Percentiles rank a stretch among this genome's conserved stretches.
Evolutionary conservation across 257 asterid species (phyloP).

Genomic region (Parsonsia alboflavescens): DNA sequence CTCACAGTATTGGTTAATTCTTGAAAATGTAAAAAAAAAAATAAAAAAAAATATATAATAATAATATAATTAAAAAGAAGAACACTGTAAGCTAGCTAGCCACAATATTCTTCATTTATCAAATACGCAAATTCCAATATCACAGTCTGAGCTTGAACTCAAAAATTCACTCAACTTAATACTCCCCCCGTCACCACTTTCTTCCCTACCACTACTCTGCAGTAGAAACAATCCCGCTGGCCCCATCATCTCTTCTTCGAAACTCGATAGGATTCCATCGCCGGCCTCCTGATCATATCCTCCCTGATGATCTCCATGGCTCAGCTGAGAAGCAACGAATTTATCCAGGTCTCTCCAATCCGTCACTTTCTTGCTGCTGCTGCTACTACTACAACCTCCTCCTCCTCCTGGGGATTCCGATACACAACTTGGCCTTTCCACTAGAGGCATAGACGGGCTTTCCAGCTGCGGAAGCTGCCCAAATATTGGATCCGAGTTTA

Average conservation of each 20-base stretch:
- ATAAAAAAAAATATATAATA: background rate
- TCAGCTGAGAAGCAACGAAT: constrained; percentile 70
- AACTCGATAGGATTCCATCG: constrained; percentile 13
- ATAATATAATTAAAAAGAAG: background rate
- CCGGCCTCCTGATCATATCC: background rate
- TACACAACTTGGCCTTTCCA: constrained; percentile 28
- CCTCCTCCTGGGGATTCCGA: constrained; percentile 13
- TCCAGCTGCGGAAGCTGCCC: constrained; percentile 56
- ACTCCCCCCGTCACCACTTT: constrained; percentile 9
- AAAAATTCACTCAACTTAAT: constrained; percentile 35
- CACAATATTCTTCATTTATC: constrained; percentile 26
- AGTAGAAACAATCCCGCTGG: constrained; percentile 44
- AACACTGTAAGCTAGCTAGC: background rate
- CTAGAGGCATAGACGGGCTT: constrained; percentile 37
- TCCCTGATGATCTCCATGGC: constrained; percentile 37
- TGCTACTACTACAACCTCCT: background rate
- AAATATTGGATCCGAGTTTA: constrained; percentile 35
- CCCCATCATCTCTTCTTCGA: constrained; percentile 20
- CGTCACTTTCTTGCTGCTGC: constrained; percentile 30
- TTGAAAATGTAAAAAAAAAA: background rate
- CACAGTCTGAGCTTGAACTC: constrained; percentile 39
- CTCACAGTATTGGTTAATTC: background rate
- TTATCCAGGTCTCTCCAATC: constrained; percentile 76
- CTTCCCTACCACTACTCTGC: constrained; percentile 42
- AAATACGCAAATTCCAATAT: constrained; percentile 56